Percentiles rank a stretch among this genome's conserved stretches.
Conservation (phyloP, 768 basidiomycete genomes). For the Termitomyces sp. region DNA sequence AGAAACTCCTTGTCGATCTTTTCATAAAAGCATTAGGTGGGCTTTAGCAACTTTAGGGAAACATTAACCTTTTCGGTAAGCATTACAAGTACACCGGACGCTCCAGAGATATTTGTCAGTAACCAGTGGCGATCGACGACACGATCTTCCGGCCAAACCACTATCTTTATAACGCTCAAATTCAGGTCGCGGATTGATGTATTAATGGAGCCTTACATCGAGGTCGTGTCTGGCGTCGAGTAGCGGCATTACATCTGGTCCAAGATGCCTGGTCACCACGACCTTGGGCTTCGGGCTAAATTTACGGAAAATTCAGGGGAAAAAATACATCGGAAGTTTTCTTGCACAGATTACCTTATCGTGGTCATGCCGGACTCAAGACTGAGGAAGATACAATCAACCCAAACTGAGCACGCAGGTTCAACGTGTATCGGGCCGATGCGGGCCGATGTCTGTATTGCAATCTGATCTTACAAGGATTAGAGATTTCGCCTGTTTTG, state of each 20-base stretch:
- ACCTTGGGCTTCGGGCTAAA: slow-evolving; percentile 28
- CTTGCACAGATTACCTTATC: not conserved
- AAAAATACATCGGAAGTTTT: not conserved
- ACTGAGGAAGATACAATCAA: not conserved
- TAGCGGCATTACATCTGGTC: slow-evolving; percentile 58
- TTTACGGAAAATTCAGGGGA: not conserved
- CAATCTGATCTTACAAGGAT: no score
- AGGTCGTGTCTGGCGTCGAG: slow-evolving; percentile 44
- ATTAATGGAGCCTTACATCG: slow-evolving; percentile 35
- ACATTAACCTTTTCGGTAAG: slow-evolving; percentile 61
- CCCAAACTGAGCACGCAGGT: not conserved
- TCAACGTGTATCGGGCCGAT: not conserved
- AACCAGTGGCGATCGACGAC: slow-evolving; percentile 66
- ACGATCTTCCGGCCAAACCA: slow-evolving; percentile 45
- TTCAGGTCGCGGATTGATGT: slow-evolving; percentile 24
- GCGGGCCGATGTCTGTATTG: not conserved
- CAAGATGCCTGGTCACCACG: slow-evolving; percentile 57
- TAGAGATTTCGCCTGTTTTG: no score
- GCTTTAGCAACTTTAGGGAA: not conserved
- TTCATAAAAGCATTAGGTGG: slow-evolving; percentile 1
- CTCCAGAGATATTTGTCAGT: slow-evolving; percentile 63
- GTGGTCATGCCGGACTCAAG: not conserved
- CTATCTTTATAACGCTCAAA: slow-evolving; percentile 1
- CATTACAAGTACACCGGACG: slow-evolving; percentile 58
- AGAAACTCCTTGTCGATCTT: slow-evolving; percentile 75